phyloP scores from a whole-genome alignment of 2,329 filamentous ascomycete genomes.

The Tolypocladium guangdongense region DNA sequence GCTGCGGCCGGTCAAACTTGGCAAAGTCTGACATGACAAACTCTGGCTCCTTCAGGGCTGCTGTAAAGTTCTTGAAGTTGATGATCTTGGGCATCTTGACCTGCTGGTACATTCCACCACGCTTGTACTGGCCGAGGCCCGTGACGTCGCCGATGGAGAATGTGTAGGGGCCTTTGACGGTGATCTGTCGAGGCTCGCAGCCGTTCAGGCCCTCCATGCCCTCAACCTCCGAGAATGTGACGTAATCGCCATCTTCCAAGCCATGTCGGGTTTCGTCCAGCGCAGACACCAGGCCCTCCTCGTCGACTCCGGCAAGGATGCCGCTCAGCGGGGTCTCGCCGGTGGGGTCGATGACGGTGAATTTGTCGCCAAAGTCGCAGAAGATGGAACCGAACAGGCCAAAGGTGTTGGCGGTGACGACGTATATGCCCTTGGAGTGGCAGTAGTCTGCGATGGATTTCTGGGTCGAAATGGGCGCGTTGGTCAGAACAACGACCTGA shows the following conservation, averaged over 20 bases:
- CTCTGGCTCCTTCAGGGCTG: constrained; percentile 76
- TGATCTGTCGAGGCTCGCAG: constrained; percentile 76
- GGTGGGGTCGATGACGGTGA: constrained; percentile 79
- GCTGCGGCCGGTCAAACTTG: constrained; percentile 90
- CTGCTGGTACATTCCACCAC: constrained; percentile 83
- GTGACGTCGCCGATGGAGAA: constrained; percentile 95
- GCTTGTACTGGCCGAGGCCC: constrained; percentile 73
- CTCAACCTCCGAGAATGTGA: constrained; percentile 87
- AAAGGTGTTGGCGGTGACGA: constrained; percentile 80
- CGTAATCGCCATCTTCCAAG: constrained; percentile 89
- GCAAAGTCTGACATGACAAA: constrained; percentile 90
- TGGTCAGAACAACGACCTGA: constrained; percentile 86
- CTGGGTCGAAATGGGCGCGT: constrained; percentile 71
- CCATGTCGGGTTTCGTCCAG: constrained; percentile 92
- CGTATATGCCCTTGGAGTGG: constrained; percentile 84
- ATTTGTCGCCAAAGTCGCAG: constrained; percentile 93
- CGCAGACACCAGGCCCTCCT: constrained; percentile 83
- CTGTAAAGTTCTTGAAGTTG: constrained; percentile 73
- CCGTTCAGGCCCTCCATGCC: constrained; percentile 85
- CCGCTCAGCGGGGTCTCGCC: constrained; percentile 81
- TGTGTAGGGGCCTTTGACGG: constrained; percentile 90
- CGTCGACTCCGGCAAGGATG: constrained; percentile 82
- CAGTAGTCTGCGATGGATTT: constrained; percentile 82
- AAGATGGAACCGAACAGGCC: constrained; percentile 94
- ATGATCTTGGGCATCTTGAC: constrained; percentile 97